Percentiles rank a stretch among this genome's conserved stretches.
Evolutionary conservation across 257 asterid species (phyloP).

Genomic region (Nicotiana tabacum): DNA sequence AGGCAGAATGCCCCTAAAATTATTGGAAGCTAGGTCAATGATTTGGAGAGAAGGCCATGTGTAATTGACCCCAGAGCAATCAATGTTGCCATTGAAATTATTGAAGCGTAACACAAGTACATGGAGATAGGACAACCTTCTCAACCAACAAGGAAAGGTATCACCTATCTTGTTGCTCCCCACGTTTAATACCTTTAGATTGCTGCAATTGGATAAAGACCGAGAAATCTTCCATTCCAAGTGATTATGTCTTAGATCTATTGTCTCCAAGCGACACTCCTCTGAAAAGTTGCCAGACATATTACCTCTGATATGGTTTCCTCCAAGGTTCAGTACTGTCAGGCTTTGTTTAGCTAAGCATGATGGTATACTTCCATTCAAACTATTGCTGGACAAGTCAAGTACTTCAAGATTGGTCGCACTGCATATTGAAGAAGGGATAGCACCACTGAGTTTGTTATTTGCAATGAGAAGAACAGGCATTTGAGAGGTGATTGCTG

Average conservation of each 20-base stretch:
- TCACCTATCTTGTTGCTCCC: conserved; percentile 33
- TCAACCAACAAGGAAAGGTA: conserved; percentile 22
- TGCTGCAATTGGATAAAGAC: conserved; percentile 37
- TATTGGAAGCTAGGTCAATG: conserved; percentile 48
- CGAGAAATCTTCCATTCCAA: conserved; percentile 33
- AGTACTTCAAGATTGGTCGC: conserved; percentile 28
- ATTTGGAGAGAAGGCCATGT: conserved; percentile 67
- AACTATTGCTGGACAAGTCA: too few relatives aligned
- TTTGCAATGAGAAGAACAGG: too few relatives aligned
- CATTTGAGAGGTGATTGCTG: too few relatives aligned
- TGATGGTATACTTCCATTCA: conserved; percentile 39
- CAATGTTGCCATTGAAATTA: conserved; percentile 39
- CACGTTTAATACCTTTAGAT: conserved; percentile 30
- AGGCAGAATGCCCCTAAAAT: conserved; percentile 37
- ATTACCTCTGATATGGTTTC: conserved; percentile 38
- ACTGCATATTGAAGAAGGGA: conserved; percentile 57
- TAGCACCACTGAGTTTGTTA: too few relatives aligned
- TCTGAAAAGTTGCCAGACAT: conserved; percentile 34
- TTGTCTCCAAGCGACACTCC: conserved; percentile 29
- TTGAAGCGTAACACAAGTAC: conserved; percentile 53
- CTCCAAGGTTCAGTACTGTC: conserved; percentile 31
- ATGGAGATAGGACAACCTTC: conserved; percentile 31
- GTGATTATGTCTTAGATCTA: conserved; percentile 38
- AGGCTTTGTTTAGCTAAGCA: conserved; percentile 28
- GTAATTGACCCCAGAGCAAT: conserved; percentile 20